Conservation (phyloP, 768 basidiomycete species). For the Pulveroboletus sp. region DNA sequence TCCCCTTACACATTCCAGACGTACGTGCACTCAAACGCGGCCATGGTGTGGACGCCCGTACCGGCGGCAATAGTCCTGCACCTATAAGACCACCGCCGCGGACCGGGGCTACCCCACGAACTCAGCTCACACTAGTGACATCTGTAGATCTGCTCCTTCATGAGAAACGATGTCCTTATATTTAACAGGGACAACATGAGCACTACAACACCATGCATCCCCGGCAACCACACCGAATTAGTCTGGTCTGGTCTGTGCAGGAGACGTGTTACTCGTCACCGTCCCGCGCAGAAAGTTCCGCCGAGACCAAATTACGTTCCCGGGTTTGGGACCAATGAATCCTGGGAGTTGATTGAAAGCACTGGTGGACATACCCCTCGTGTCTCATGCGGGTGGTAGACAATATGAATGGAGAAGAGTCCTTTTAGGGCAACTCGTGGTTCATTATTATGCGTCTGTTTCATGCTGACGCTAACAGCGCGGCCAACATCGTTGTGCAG, state of each 20-base stretch:
- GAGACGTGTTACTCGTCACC: constrained; percentile 6
- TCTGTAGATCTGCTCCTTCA: too few relatives aligned
- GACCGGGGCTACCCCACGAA: too few relatives aligned
- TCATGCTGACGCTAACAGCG: background rate
- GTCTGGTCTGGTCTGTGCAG: constrained; percentile 4
- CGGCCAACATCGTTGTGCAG: background rate
- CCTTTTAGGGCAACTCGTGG: constrained; percentile 6
- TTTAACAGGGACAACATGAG: constrained; percentile 14
- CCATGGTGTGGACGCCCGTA: too few relatives aligned
- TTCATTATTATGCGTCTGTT: constrained; percentile 3
- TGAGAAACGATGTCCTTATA: background rate
- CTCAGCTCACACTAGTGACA: too few relatives aligned
- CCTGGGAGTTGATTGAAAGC: constrained; percentile 14
- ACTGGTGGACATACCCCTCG: constrained; percentile 9
- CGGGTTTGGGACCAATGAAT: constrained; percentile 2
- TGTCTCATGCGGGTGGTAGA: constrained; percentile 3
- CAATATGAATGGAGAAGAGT: constrained; percentile 12
- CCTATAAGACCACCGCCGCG: background rate
- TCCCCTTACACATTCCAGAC: background rate
- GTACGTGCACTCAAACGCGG: background rate
- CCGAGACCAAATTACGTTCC: constrained; percentile 14
- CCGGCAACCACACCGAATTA: constrained; percentile 6
- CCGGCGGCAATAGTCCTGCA: background rate
- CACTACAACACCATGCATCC: constrained; percentile 6
- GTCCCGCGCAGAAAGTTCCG: constrained; percentile 8